Conservation (phyloP, 2,329 filamentous ascomycete genomes). For the Alternaria arbusti region DNA sequence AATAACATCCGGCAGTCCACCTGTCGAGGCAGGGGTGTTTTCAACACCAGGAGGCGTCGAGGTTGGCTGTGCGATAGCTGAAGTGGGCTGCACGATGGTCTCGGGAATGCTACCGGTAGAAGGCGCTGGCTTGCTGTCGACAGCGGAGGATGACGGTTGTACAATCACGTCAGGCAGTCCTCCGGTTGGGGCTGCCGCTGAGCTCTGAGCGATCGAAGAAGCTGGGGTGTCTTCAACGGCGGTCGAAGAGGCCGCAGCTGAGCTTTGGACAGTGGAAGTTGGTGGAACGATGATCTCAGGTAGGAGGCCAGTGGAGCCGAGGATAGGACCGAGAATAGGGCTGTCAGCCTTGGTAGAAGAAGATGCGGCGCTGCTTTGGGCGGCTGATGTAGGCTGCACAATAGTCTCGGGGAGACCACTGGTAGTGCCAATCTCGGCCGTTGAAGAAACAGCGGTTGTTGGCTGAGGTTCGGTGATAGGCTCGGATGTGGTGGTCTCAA, state of each 20-base stretch:
- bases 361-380: neutral
- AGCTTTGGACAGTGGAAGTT: conserved; percentile 2
- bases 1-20: conserved; percentile 3
- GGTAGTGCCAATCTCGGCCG: conserved; percentile 5
- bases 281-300: conserved; percentile 9
- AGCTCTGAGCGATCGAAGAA: neutral
- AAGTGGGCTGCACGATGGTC: conserved; percentile 19
- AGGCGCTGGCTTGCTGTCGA: conserved; percentile 8
- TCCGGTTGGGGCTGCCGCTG: conserved; percentile 2
- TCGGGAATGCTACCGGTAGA: conserved; percentile 33
- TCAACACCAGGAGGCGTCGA: neutral
- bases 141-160: conserved; percentile 6
- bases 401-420: conserved; percentile 7
- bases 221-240: neutral
- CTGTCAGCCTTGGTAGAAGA: neutral
- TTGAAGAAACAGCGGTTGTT: conserved; percentile 1
- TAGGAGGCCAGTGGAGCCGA: conserved; percentile 12
- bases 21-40: conserved; percentile 5
- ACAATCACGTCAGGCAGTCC: conserved; percentile 5
- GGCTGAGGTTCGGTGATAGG: conserved; percentile 5
- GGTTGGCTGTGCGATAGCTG: neutral
- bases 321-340: neutral
- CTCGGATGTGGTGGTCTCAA: conserved; percentile 2
- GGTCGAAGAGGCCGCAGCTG: neutral
- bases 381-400: conserved; percentile 7